phyloP scores from a whole-genome alignment of 2,329 filamentous ascomycete genomes.

The Fusarium torreyae region DNA sequence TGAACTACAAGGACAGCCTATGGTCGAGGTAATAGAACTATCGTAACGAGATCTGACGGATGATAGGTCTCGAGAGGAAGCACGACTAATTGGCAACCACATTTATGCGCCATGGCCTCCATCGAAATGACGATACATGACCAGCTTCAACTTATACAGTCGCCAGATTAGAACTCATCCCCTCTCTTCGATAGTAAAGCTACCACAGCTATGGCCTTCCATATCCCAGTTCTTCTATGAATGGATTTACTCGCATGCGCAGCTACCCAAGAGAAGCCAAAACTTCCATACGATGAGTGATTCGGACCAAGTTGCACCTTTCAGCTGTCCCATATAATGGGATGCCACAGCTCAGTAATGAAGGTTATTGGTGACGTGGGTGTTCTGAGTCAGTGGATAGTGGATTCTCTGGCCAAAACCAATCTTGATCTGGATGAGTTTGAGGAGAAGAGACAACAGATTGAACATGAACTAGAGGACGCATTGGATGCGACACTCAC shows the following conservation, averaged over 20 bases:
- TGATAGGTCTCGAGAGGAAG: not conserved
- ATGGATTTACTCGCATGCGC: constrained; percentile 6
- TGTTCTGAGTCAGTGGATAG: not conserved
- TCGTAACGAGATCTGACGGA: not conserved
- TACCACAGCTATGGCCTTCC: not conserved
- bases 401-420: not conserved
- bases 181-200: not conserved
- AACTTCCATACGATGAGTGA: constrained; percentile 4
- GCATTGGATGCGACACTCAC: not conserved
- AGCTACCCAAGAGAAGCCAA: not conserved
- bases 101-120: not conserved
- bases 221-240: constrained; percentile 1
- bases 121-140: not conserved
- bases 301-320: not conserved
- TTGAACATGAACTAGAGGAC: not conserved
- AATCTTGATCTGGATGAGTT: not conserved
- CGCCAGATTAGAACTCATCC: fast-evolving
- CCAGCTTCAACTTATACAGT: not conserved
- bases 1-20: too few species aligned
- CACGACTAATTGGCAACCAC: not conserved
- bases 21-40: not conserved
- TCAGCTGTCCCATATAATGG: not conserved
- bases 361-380: not conserved
- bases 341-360: not conserved
- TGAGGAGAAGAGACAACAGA: fast-evolving